Base-by-base conservation (phyloP, 2,329 filamentous ascomycete species). In the Monosporascus cannonballus region DNA sequence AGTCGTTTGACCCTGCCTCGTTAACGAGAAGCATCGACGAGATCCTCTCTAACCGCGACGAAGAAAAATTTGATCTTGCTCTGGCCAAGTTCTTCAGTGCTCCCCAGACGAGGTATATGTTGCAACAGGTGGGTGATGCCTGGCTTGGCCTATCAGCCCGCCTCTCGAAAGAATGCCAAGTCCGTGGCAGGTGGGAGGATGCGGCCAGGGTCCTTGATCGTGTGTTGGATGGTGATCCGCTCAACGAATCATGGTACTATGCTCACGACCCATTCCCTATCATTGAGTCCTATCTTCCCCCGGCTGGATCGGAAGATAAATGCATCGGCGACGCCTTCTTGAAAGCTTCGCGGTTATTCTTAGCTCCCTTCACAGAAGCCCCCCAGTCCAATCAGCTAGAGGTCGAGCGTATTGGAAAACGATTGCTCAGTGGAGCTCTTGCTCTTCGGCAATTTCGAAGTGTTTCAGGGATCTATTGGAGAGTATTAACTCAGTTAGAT, bases 171-270 rank as follows among this genome's bases (percentile, higher is more conserved):
- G 59, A 64, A 34, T 73, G 66, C 50, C 71, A 69, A 53, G 57
- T 59, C 24, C 49, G 53, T 14, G 64, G 59, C 6, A 60, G 58
- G 48, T 63, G 66, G 54, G 61, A 69, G 1, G 65, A 68, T 8
- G 72, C 71, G 1, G 57, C 60, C 27, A 55, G 54, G 3, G 59
- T 74, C 4, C 57, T 76, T 5, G 50, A 38, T 24, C 47, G 55
- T 4, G 60, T 68, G 6, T 39, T 71, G 4, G 45, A 47, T 3
- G 52, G 59, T 14, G 65, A 65, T 1, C 54, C 62, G 5, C 49
- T 75, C 1, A 56, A 65, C 17, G 69, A 71, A 55, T 58, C 50
- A 7, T 55, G 61, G 15, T 76, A 69, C 46, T 67, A 69, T 48
- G 64, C 60, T n/a, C 66, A 71, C 54, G 48, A 67, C 0, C 73